Evolutionary conservation across 2,329 filamentous ascomycete species (phyloP).

Genomic region (Dactylellina haptotyla): DNA sequence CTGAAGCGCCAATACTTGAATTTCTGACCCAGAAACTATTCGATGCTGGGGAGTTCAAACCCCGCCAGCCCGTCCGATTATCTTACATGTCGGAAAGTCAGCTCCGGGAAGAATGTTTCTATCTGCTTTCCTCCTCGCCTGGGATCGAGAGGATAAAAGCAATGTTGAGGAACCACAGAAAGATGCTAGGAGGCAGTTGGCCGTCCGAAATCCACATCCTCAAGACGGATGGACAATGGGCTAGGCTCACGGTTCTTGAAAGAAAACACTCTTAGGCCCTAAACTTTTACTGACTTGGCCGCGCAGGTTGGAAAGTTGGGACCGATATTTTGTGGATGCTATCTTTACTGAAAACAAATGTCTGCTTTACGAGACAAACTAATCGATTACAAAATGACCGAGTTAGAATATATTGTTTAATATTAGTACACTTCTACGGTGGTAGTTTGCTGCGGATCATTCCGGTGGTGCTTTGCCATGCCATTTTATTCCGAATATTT

Average conservation of each 20-base stretch:
- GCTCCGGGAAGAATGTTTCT: conserved; percentile 17
- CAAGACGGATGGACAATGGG: conserved; percentile 1
- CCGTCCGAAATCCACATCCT: conserved; percentile 14
- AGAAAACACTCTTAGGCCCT: not conserved
- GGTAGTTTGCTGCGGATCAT: not conserved
- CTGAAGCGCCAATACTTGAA: conserved; percentile 1
- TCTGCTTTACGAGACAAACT: conserved; percentile 20
- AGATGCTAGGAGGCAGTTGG: conserved; percentile 11
- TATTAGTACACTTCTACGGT: too few species aligned
- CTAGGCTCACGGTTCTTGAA: conserved; percentile 24
- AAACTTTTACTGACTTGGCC: not conserved
- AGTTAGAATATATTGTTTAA: not conserved
- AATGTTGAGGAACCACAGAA: conserved; percentile 8
- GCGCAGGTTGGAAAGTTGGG: not conserved
- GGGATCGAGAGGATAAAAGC: conserved; percentile 2
- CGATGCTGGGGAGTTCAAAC: conserved; percentile 1
- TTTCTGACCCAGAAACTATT: conserved; percentile 5
- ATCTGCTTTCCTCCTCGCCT: not conserved
- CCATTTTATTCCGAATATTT: too few species aligned
- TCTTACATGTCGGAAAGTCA: conserved; percentile 10
- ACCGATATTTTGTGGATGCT: not conserved
- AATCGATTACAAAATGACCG: not conserved
- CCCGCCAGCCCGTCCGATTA: conserved; percentile 6
- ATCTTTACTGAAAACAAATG: not conserved
- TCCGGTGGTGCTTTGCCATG: too few species aligned